Conservation (phyloP, 139 green algal genomes). For the Coccomyxa sp. region DNA sequence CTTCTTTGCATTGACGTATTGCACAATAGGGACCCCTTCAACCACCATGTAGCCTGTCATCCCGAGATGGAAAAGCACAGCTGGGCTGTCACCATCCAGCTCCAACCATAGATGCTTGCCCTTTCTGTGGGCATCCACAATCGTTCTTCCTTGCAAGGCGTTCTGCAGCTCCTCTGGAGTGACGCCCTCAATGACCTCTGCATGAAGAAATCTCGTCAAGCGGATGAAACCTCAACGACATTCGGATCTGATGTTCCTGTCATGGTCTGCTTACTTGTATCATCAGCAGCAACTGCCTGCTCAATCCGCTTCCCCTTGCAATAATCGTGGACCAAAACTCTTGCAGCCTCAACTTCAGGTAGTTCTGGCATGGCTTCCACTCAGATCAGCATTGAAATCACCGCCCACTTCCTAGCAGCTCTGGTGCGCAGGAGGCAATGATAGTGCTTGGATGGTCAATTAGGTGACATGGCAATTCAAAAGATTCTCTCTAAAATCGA, state of each 20-base stretch:
- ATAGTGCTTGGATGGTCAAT: not conserved
- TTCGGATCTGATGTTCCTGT: not conserved
- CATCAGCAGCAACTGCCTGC: conserved; percentile 27
- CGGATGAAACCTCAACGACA: not conserved
- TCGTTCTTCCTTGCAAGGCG: conserved; percentile 32
- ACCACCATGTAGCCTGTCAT: conserved; percentile 71
- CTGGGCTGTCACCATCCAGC: conserved; percentile 40
- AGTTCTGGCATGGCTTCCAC: conserved; percentile 59
- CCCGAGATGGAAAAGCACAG: conserved; percentile 69
- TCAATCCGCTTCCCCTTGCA: conserved; percentile 36
- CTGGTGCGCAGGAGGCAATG: not conserved
- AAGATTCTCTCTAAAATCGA: not conserved
- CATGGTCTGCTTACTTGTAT: conserved; percentile 25
- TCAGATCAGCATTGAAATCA: not conserved
- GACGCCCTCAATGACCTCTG: conserved; percentile 59
- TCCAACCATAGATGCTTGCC: conserved; percentile 82
- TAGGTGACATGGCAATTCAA: not conserved
- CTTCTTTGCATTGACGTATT: conserved; percentile 43
- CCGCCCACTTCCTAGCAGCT: not conserved
- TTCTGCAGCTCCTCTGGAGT: conserved; percentile 30
- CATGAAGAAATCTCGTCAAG: not conserved
- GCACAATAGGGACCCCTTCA: conserved; percentile 28
- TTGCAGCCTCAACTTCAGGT: conserved; percentile 72
- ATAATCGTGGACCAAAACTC: conserved; percentile 32
- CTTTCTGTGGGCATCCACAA: conserved; percentile 37